Percentiles rank a stretch among this genome's conserved stretches.
These are phyloP conservation scores for Schizosaccharomyces octosporus DNA, from an alignment of 805 yeast species.

Conservation along the genomic window DNA sequence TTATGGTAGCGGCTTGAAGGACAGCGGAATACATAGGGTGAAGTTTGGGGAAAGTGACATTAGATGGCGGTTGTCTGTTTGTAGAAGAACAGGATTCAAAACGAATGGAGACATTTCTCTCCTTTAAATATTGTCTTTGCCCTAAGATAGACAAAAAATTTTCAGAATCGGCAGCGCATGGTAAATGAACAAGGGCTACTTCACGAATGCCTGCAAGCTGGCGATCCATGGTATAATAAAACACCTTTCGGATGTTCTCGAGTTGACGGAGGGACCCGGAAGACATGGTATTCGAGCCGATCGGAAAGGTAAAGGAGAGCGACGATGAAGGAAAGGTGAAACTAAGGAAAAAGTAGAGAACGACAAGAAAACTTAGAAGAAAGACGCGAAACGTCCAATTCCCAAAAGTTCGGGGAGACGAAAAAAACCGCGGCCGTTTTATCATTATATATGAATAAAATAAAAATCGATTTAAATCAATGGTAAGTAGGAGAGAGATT, in stretches of 20 bases:
- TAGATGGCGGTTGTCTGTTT: neutral
- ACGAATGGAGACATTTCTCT: neutral
- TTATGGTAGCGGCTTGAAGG: neutral
- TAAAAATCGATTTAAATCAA: no score
- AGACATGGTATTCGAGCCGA: neutral
- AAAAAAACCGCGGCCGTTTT: no score
- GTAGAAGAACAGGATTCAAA: neutral
- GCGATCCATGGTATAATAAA: neutral
- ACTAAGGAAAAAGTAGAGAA: no score
- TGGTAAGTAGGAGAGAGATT: no score
- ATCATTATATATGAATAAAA: no score
- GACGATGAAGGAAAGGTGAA: no score
- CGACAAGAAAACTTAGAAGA: no score
- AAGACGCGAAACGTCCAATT: no score
- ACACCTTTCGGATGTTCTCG: neutral
- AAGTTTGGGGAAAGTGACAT: neutral
- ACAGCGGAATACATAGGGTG: neutral
- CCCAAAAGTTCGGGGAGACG: no score
- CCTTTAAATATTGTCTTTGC: neutral
- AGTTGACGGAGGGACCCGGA: neutral
- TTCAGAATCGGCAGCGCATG: neutral
- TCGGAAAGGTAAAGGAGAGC: no score
- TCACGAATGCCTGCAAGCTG: neutral
- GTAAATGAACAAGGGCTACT: neutral
- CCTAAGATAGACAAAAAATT: neutral